phyloP scores from a whole-genome alignment of 2,329 filamentous ascomycete species.

The Juglanconis juglandina region DNA sequence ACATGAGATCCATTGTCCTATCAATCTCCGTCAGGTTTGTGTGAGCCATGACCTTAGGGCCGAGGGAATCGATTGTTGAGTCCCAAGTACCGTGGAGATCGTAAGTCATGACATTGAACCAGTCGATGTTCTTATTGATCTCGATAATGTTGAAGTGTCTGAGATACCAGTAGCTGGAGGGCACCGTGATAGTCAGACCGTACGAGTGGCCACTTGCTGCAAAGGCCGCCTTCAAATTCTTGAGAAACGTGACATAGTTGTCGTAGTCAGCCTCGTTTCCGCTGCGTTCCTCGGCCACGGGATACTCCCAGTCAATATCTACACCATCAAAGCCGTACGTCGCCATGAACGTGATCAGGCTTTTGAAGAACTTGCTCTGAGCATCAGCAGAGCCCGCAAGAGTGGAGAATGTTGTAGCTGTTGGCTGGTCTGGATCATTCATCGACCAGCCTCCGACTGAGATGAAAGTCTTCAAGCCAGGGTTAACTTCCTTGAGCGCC shows the following conservation, averaged over 20 bases:
- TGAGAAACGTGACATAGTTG: constrained; percentile 25
- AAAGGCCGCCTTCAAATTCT: constrained; percentile 14
- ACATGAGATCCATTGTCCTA: too few relatives aligned
- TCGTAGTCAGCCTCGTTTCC: constrained; percentile 23
- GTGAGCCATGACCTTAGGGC: too few relatives aligned
- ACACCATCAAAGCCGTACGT: constrained; percentile 28
- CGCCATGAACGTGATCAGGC: constrained; percentile 22
- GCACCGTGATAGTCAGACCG: constrained; percentile 26
- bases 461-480: constrained; percentile 33
- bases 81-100: too few relatives aligned
- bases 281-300: constrained; percentile 26
- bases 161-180: constrained; percentile 28
- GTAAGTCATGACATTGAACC: too few relatives aligned
- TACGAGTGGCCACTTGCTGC: constrained; percentile 11
- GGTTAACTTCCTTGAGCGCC: constrained; percentile 26
- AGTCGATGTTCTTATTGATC: too few relatives aligned
- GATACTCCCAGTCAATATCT: constrained; percentile 30
- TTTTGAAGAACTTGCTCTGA: constrained; percentile 22
- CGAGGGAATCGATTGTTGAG: too few relatives aligned
- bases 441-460: constrained; percentile 38
- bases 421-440: constrained; percentile 22
- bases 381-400: constrained; percentile 20
- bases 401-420: constrained; percentile 26
- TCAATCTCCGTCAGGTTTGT: too few relatives aligned
- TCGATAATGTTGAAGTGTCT: not conserved